Evolutionary conservation across 805 yeast genomes (phyloP), one percentile per base, ranked within the genome.

Genomic region (Ogataea nakhonphanomensis): DNA sequence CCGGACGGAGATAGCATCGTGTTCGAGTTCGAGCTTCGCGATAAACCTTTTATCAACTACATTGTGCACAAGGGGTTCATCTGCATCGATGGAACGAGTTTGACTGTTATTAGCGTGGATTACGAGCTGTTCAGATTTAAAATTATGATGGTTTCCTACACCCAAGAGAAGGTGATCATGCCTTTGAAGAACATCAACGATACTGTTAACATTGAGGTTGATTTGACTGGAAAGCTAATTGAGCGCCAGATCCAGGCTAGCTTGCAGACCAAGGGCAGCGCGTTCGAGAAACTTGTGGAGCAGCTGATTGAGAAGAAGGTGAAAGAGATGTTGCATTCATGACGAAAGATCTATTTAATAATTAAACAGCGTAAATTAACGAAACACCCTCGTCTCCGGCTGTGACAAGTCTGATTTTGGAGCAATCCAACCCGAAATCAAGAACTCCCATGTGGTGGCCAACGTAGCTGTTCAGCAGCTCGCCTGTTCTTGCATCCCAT

Each of bases 371-470:
- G 53, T 79, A 89, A 8, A 91, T 76, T 49, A 91, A 69, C 9
- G 95, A 78, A 24, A 93, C 96, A 51, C 96, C 96, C 63, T 93
- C 99, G 61, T 93, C 99, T 49, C 97, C 97, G 10, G 96, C 99
- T 14, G 97, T 87, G 26, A 89, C 73, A 32, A 93, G 56, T 59
- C 81, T 80, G 37, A 74, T 71, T 21, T 88, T 91, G 33, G 75
- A 66, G 29, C 77, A 79, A 42, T 79, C 76, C 30, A 82, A 57
- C 13, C 83, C 79, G 58, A 93, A 91, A 54, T 88, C 97, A 48
- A 93, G 72, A 13, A 93, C 81, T 47, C 98, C 98, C 84, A 86
- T 85, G 63, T 84, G 84, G 62, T 93, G 99, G 15, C 99, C 99
- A 29, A 79, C 78, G 48, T 95, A 93, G 25, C 74, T 82, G 66